A percentile compares a stretch with the other conserved stretches of the same genome.
Conservation (phyloP, 768 basidiomycete species). For the Tephrocybe rancida region DNA sequence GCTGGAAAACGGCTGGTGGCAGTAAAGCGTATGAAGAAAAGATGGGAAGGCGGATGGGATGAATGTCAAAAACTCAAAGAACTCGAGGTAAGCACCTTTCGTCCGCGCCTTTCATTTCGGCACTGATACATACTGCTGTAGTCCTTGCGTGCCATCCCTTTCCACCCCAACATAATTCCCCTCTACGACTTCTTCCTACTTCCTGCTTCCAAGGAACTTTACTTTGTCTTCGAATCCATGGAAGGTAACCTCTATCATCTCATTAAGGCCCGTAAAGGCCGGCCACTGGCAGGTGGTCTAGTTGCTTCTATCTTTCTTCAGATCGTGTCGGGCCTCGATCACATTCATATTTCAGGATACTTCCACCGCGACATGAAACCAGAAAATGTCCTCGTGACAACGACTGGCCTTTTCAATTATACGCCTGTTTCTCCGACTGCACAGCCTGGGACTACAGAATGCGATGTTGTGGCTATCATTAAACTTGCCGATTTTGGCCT, state of each 20-base stretch:
- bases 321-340: slow-evolving; percentile 86
- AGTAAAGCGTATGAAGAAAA: slow-evolving; percentile 97
- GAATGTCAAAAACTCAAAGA: slow-evolving; percentile 96
- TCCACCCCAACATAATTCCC: slow-evolving; percentile 97
- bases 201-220: slow-evolving; percentile 94
- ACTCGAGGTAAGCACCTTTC: slow-evolving; percentile 69
- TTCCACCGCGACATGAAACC: slow-evolving; percentile 99
- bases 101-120: slow-evolving; percentile 12
- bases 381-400: slow-evolving; percentile 97
- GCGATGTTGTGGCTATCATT: slow-evolving; percentile 95
- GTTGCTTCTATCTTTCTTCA: slow-evolving; percentile 95
- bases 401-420: slow-evolving; percentile 94
- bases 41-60: slow-evolving; percentile 98
- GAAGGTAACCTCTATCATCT: slow-evolving; percentile 99
- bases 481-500: slow-evolving; percentile 99
- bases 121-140: slow-evolving; percentile 34
- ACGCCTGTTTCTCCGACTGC: slow-evolving; percentile 74
- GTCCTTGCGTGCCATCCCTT: slow-evolving; percentile 93
- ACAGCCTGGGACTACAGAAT: slow-evolving; percentile 63
- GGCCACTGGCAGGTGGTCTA: slow-evolving; percentile 94
- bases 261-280: slow-evolving; percentile 94
- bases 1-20: slow-evolving; percentile 93
- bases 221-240: slow-evolving; percentile 99
- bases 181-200: slow-evolving; percentile 98
- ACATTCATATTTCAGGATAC: slow-evolving; percentile 91